Evolutionary conservation across 306 rosid genomes (phyloP).

Genomic region (Crotalaria pallida): DNA sequence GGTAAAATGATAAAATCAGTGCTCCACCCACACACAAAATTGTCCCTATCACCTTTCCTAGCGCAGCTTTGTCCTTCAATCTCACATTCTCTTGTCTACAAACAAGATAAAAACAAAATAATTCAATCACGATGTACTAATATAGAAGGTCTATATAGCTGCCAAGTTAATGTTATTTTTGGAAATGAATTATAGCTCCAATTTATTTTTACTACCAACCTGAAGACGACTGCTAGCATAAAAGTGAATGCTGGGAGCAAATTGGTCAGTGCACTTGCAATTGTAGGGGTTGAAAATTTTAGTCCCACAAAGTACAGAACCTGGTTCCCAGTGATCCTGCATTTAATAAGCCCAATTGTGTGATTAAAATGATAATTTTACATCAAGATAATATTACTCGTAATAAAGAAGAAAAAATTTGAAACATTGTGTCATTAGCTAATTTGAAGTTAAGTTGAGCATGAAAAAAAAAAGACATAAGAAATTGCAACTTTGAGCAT

Average conservation of each 20-base stretch:
- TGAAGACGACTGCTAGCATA: constrained; percentile 62
- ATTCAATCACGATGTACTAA: too few relatives aligned
- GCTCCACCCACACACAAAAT: constrained; percentile 73
- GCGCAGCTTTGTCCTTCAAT: constrained; percentile 39
- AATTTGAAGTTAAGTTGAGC: background rate
- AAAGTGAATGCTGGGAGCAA: constrained; percentile 90
- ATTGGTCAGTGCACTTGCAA: constrained; percentile 60
- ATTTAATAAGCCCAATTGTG: background rate
- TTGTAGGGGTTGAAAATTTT: constrained; percentile 53
- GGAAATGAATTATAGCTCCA: background rate
- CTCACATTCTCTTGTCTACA: constrained; percentile 64
- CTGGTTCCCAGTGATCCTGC: constrained; percentile 77
- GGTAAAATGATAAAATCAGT: constrained; percentile 65
- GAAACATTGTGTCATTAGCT: background rate
- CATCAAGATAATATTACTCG: too few relatives aligned
- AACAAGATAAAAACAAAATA: background rate
- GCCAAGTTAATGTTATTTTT: background rate
- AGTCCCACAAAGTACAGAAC: constrained; percentile 61
- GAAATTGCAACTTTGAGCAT: background rate
- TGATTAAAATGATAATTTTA: background rate
- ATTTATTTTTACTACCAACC: constrained; percentile 30
- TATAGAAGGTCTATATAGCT: background rate
- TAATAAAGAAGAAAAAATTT: too few relatives aligned
- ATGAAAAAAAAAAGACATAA: background rate
- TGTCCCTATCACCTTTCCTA: constrained; percentile 63